phyloP scores from a whole-genome alignment of 2,329 filamentous ascomycete genomes.

The Elsinoe australis region DNA sequence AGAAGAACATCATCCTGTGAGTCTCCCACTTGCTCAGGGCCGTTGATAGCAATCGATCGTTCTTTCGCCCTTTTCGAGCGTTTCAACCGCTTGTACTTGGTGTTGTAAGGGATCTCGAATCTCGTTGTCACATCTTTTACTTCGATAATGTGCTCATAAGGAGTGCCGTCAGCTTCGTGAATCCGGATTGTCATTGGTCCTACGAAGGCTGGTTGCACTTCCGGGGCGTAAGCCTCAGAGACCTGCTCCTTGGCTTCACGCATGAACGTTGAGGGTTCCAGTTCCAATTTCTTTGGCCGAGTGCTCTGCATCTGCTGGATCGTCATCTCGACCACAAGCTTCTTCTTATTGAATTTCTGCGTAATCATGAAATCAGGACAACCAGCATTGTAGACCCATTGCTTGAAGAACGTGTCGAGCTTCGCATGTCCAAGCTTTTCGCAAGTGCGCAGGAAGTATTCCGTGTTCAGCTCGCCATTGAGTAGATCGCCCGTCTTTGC shows the following conservation, averaged over 20 bases:
- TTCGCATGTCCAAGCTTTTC: slow-evolving; percentile 84
- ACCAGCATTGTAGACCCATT: slow-evolving; percentile 84
- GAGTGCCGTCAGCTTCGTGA: slow-evolving; percentile 94
- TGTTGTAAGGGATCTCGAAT: slow-evolving; percentile 96
- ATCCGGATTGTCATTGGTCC: slow-evolving; percentile 97
- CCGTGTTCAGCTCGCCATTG: slow-evolving; percentile 62
- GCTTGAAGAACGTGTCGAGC: slow-evolving; percentile 83
- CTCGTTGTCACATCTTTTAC: slow-evolving; percentile 80
- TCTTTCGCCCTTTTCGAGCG: slow-evolving; percentile 76
- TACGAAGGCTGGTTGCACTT: slow-evolving; percentile 61
- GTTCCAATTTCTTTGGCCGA: slow-evolving; percentile 47
- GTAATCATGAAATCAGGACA: slow-evolving; percentile 81
- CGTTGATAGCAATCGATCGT: slow-evolving; percentile 56
- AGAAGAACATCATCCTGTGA: slow-evolving; percentile 73
- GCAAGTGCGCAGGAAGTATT: slow-evolving; percentile 71
- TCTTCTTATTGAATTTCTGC: slow-evolving; percentile 95
- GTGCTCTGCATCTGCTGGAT: slow-evolving; percentile 67
- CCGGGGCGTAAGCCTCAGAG: slow-evolving; percentile 59
- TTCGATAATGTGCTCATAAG: slow-evolving; percentile 95
- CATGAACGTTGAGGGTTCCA: slow-evolving; percentile 71
- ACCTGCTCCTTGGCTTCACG: slow-evolving; percentile 76
- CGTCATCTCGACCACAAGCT: slow-evolving; percentile 84
- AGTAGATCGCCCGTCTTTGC: slow-evolving; percentile 72
- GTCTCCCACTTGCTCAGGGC: slow-evolving; percentile 44
- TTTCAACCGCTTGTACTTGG: slow-evolving; percentile 96